Percentiles rank a stretch among this genome's conserved stretches.
Evolutionary conservation across 371 early-diverging fungal species (phyloP).

Genomic region (Umbelopsis sp.): DNA sequence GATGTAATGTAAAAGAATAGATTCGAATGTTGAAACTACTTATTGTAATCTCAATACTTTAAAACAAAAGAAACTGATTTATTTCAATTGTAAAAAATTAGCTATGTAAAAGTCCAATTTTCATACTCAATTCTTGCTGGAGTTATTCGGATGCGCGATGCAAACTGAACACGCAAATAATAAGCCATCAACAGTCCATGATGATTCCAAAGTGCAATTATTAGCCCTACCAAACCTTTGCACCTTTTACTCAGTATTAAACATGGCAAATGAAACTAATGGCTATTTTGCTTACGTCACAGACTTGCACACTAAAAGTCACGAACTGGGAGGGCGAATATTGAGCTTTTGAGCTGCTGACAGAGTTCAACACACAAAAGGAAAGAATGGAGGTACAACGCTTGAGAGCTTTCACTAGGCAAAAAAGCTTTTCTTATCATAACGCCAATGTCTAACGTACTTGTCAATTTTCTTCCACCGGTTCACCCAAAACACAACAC

Average conservation of each 20-base stretch:
- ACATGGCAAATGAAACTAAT: neutral
- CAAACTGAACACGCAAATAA: too few relatives aligned
- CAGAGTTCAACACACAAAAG: conserved; percentile 17
- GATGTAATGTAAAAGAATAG: neutral
- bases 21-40: too few relatives aligned
- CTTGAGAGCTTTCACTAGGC: conserved; percentile 1
- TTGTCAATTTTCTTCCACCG: conserved; percentile 17
- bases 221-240: too few relatives aligned
- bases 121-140: too few relatives aligned
- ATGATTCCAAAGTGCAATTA: too few relatives aligned
- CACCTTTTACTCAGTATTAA: too few relatives aligned
- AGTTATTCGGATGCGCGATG: too few relatives aligned
- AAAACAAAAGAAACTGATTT: too few relatives aligned
- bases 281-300: neutral
- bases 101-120: too few relatives aligned
- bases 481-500: conserved; percentile 4
- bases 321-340: neutral
- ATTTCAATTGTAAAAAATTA: too few relatives aligned
- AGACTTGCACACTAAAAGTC: neutral
- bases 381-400: conserved; percentile 17
- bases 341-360: conserved; percentile 15
- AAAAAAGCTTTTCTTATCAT: conserved; percentile 6
- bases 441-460: conserved; percentile 13
- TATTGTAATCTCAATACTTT: too few relatives aligned
- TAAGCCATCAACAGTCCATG: too few relatives aligned